Base-by-base conservation (phyloP, 2,329 filamentous ascomycete species). In the Apiospora sp. region DNA sequence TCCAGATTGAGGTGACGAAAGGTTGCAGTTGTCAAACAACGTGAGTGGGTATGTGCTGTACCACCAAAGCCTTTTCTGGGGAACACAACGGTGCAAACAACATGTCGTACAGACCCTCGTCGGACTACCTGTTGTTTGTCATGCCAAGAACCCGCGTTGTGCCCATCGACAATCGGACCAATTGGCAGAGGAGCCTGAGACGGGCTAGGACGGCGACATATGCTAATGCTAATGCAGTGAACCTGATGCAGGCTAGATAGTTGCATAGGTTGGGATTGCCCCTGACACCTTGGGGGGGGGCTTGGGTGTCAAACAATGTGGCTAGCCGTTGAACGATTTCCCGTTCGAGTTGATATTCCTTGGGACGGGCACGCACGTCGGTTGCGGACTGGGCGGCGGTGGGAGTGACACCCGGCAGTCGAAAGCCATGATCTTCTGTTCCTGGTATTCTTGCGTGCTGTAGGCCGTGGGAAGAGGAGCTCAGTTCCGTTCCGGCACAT, bases 101-200 rank as follows among this genome's bases (percentile, higher is more conserved):
- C 7, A 30, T 1, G 34, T 64, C 58, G 58, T 41, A 64, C 58
- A 64, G 22, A n/a, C 30, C 34, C 58, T 64, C 58, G 58, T 64
- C 16, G 34, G n/a, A 49, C 46, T 49, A 10, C 58, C 41, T 54
- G 49, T 16, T 64, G 58, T 41, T 64, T 64, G 58, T 41, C 58
- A 64, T 34, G 54, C 54, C 54, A 22, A 30, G 30, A 19, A 34
- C 12, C 5, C 5, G 14, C 19, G 19, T 54, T 30, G 51, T 54
- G 24, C 51, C 24, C 51, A 37, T 61, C 54, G 54, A 61, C 16
- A 61, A 61, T 61, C 54, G 54, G 54, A 19, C 54, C 54, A 61
- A 61, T 61, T 4, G 54, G 54, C 58, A 22, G 58, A 13, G 34
- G 34, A 14, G 19, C n/a, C 10, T 34, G 54, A 30, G 34, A 64